Evolutionary conservation across 495 filamentous ascomycete genomes (phyloP), one percentile per base, ranked within the genome.

Genomic region (Tuber magnatum): DNA sequence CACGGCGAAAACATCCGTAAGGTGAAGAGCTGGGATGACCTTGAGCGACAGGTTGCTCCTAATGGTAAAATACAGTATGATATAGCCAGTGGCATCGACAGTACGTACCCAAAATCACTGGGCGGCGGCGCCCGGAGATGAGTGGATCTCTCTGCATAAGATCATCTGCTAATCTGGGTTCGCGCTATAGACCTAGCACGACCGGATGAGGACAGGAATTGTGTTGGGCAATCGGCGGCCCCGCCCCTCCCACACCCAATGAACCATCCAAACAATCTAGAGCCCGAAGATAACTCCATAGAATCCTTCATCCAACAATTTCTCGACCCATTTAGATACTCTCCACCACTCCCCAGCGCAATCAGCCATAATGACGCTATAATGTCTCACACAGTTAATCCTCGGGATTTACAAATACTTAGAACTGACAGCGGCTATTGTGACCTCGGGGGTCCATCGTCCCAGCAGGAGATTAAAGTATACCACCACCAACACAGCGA

Each of bases 301-400:
- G 46, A 48, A 24, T 1, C 6, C 5, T 2, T 4, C 46, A 1
- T 9, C 16, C 6, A 6, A 9, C 20, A 5, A n/a, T n/a, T n/a
- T n/a, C n/a, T n/a, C n/a, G n/a, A 56, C n/a, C n/a, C 7, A 35
- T 18, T 16, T 8, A 14, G 4, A 35, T 35, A 16, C 14, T 5
- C 56, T 1, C 8, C 10, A 28, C 1, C 0, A 0, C 0, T n/a
- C 2, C 3, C 0, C 10, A 3, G n/a, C 3, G 51, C 24, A 28
- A 28, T 61, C 28, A 0, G 1, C 56, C 28, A 18, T 8, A 1
- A 65, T 20, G 7, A 10, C 14, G 3, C 56, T 28, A 14, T 65
- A n/a, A 48, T 9, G 12, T 1, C 56, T 20, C 3, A 1, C 14
- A 65, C 56, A 65, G 4, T 35, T 3, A 9, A 18, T 65, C 56